phyloP scores from a whole-genome alignment of 2,329 filamentous ascomycete genomes.

The Trichoderma semiorbis region DNA sequence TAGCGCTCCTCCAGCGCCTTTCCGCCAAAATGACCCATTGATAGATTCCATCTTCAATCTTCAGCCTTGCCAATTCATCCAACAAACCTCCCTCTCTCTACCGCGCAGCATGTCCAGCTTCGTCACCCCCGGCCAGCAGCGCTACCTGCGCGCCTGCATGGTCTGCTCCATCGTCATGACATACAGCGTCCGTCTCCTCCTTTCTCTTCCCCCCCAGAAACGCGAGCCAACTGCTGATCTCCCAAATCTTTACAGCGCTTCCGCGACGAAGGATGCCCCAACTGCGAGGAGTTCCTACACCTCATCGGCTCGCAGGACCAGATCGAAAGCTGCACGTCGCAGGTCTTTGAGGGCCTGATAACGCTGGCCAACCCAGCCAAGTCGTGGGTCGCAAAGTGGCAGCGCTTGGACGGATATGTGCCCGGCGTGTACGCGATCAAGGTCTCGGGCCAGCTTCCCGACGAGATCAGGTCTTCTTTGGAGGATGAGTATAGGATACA shows the following conservation, averaged over 20 bases:
- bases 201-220: neutral
- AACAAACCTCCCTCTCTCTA: neutral
- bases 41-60: neutral
- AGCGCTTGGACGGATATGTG: conserved; percentile 84
- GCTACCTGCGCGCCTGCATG: conserved; percentile 94
- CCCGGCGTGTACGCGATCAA: conserved; percentile 91
- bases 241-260: conserved; percentile 61
- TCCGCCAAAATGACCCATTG: neutral
- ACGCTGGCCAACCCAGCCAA: conserved; percentile 74
- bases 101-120: conserved; percentile 11
- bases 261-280: conserved; percentile 82
- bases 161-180: conserved; percentile 94
- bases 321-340: conserved; percentile 89
- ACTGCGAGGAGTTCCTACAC: conserved; percentile 91
- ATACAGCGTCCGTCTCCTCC: conserved; percentile 54
- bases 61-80: conserved; percentile 1
- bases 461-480: conserved; percentile 58
- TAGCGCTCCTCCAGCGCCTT: conserved; percentile 2
- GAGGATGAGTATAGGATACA: conserved; percentile 62
- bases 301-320: conserved; percentile 74
- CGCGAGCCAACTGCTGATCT: neutral
- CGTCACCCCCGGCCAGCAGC: conserved; percentile 64
- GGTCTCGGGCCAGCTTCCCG: conserved; percentile 76
- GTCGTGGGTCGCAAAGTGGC: conserved; percentile 97
- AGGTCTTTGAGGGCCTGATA: conserved; percentile 92